These are phyloP conservation scores for Pichia nakasei DNA, from an alignment of 805 yeast genomes.

Conservation along the genomic window DNA sequence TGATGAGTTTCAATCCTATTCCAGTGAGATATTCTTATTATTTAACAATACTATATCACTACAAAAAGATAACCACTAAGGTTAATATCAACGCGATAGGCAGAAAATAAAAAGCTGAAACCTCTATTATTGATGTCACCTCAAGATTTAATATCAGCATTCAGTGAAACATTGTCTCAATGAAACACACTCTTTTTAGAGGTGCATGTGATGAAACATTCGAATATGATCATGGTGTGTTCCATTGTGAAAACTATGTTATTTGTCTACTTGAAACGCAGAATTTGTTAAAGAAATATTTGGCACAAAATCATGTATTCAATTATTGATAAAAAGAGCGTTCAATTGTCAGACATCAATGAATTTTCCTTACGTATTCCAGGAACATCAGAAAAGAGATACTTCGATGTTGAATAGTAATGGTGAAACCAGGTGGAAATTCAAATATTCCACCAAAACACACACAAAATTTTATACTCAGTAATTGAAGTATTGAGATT, in stretches of 20 bases:
- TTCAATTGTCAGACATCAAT: constrained; percentile 26
- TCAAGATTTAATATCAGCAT: constrained; percentile 43
- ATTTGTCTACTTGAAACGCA: constrained; percentile 29
- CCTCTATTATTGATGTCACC: constrained; percentile 41
- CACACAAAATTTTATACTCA: constrained; percentile 37
- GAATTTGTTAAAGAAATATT: constrained; percentile 27
- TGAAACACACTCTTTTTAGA: constrained; percentile 31
- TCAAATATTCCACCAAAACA: constrained; percentile 40
- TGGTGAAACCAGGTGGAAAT: constrained; percentile 41
- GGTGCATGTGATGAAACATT: constrained; percentile 30
- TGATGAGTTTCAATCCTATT: constrained; percentile 16
- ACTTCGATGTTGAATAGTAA: constrained; percentile 31
- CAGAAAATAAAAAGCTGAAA: constrained; percentile 28
- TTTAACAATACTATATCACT: constrained; percentile 27
- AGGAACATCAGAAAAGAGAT: constrained; percentile 41
- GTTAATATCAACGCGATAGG: constrained; percentile 36
- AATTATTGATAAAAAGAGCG: constrained; percentile 35
- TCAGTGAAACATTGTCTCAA: constrained; percentile 28
- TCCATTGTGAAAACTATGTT: constrained; percentile 35
- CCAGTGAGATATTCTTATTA: constrained; percentile 32
- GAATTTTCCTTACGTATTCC: constrained; percentile 34
- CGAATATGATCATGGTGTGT: constrained; percentile 31
- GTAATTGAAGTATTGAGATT: constrained; percentile 23
- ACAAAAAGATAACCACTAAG: constrained; percentile 34
- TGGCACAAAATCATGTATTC: constrained; percentile 34